Conservation (phyloP, 148 eudicot genomes). For the Fagopyrum tataricum region DNA sequence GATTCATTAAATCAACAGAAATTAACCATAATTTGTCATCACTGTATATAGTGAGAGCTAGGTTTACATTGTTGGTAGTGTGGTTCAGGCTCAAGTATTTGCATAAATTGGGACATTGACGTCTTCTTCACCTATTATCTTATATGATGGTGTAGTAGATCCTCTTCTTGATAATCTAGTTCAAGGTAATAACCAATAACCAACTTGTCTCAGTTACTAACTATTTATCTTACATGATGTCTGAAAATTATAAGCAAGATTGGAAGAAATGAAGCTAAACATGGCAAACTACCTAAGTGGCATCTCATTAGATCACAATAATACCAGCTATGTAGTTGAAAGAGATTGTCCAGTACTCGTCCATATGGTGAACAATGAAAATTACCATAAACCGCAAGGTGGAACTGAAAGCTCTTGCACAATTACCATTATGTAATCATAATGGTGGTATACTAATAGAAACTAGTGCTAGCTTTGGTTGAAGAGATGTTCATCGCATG, state of each 20-base stretch:
- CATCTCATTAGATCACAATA: conserved; percentile 47
- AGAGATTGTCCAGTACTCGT: conserved; percentile 52
- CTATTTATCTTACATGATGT: neutral
- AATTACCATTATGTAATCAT: conserved; percentile 42
- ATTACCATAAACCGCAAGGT: conserved; percentile 37
- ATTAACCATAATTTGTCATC: too few relatives aligned
- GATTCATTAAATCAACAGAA: too few relatives aligned
- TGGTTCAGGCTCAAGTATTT: too few relatives aligned
- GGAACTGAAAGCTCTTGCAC: conserved; percentile 50
- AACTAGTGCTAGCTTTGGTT: conserved; percentile 44
- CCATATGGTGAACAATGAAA: conserved; percentile 54
- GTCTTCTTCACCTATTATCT: too few relatives aligned
- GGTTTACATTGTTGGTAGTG: too few relatives aligned
- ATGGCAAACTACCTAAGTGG: conserved; percentile 71
- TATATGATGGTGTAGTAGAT: conserved; percentile 62
- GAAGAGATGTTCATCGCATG: conserved; percentile 53
- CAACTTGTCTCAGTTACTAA: too few relatives aligned
- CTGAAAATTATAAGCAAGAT: conserved; percentile 31
- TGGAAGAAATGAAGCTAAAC: conserved; percentile 50
- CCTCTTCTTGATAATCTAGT: conserved; percentile 58
- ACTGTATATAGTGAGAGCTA: too few relatives aligned
- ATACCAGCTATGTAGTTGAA: conserved; percentile 45
- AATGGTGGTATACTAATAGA: conserved; percentile 46
- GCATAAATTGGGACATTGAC: too few relatives aligned
- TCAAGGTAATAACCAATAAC: conserved; percentile 38